Percentiles rank a stretch among this genome's conserved stretches.
Evolutionary conservation across 768 basidiomycete genomes (phyloP).

Genomic region (Tricholoma furcatifolium): DNA sequence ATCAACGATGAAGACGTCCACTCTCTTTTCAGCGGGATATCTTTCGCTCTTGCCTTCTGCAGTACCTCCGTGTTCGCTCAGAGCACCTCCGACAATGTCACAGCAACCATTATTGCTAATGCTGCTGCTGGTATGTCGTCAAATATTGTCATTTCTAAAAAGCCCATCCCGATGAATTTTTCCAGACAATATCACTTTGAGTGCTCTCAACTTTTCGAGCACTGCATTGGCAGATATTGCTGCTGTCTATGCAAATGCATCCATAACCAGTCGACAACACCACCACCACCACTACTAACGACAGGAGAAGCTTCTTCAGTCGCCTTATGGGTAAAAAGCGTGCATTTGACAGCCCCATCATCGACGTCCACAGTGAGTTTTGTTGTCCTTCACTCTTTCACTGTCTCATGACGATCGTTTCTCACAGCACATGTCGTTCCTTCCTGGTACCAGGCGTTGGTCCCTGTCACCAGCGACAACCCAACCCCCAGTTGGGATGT

Average conservation of each 20-base stretch:
- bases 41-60: conserved; percentile 17
- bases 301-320: conserved; percentile 5
- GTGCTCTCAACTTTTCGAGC: conserved; percentile 22
- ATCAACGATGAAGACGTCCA: conserved; percentile 29
- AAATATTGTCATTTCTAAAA: not conserved
- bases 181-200: conserved; percentile 30
- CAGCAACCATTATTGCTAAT: conserved; percentile 24
- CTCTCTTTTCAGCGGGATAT: conserved; percentile 19
- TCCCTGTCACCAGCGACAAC: conserved; percentile 27
- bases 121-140: conserved; percentile 26
- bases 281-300: conserved; percentile 4
- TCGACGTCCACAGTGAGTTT: conserved; percentile 30
- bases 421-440: conserved; percentile 28
- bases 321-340: conserved; percentile 14
- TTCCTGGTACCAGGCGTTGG: conserved; percentile 29
- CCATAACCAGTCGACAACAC: not conserved
- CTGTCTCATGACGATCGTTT: not conserved
- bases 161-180: not conserved
- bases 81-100: conserved; percentile 14
- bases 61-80: conserved; percentile 16
- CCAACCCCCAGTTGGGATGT: conserved; percentile 32
- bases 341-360: conserved; percentile 16
- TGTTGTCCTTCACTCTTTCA: not conserved
- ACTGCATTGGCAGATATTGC: conserved; percentile 25
- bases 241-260: conserved; percentile 13